These are phyloP conservation scores for Ogataea siamensis DNA, from an alignment of 805 yeast species.

Conservation along the genomic window DNA sequence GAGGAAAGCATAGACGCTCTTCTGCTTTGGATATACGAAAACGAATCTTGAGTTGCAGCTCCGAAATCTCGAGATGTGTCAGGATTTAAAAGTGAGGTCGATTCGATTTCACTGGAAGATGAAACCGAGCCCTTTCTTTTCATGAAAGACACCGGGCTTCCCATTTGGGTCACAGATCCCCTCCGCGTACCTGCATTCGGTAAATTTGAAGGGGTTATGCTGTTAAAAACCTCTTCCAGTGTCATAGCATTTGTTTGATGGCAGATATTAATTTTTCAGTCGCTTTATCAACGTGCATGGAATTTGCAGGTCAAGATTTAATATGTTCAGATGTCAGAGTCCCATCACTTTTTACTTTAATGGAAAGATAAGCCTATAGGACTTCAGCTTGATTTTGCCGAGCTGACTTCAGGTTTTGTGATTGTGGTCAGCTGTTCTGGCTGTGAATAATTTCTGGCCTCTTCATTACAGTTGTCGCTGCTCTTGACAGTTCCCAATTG, in stretches of 20 bases:
- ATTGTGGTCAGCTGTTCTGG: too few relatives aligned
- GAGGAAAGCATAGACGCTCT: conserved; percentile 28
- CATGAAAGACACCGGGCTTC: conserved; percentile 9
- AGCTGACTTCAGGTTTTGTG: too few relatives aligned
- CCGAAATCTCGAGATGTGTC: conserved; percentile 23
- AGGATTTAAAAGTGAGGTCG: conserved; percentile 3
- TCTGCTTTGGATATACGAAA: conserved; percentile 24
- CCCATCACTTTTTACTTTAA: too few relatives aligned
- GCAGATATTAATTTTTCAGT: background rate
- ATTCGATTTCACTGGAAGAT: conserved; percentile 12
- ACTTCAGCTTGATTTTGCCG: too few relatives aligned
- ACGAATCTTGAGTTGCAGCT: conserved; percentile 20
- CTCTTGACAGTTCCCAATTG: too few relatives aligned
- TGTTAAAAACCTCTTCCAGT: conserved; percentile 12
- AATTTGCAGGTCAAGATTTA: too few relatives aligned
- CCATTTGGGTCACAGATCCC: conserved; percentile 24
- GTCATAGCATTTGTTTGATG: conserved; percentile 3
- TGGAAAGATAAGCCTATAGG: too few relatives aligned
- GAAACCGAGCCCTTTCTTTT: conserved; percentile 13
- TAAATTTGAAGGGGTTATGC: conserved; percentile 17
- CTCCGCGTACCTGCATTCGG: conserved; percentile 20
- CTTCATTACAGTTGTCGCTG: too few relatives aligned
- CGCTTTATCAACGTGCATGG: conserved; percentile 5
- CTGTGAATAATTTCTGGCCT: too few relatives aligned
- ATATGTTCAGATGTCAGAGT: too few relatives aligned